Evolutionary conservation across 106 monocot genomes (phyloP), one percentile per base, ranked within the genome.

Genomic region (Cymbidium sinense): DNA sequence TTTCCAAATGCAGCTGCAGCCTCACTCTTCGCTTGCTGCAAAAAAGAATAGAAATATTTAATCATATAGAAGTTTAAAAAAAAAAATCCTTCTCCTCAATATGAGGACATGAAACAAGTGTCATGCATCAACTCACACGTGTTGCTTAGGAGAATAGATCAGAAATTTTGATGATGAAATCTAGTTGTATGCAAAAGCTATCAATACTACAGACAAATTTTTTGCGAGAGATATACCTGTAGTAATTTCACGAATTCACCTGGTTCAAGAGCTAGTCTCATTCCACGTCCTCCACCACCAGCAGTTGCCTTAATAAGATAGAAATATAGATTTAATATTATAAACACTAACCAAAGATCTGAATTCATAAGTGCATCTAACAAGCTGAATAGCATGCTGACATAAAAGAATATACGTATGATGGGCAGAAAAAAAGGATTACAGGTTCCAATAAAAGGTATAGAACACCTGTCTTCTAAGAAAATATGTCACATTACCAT

Each of bases 21-120:
- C 77, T 95, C 95, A 80, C 90, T 89, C 83, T 95, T 95, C 73
- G 95, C 95, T 95, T 95, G 95, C 95, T 95, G 90, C 82, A 85
- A 77, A 74, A 51, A 64, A 10, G 31, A 79, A 52, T 29, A 39
- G 29, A 47, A 44, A 37, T 37, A 37, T 31, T 37, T 71, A 37
- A 37, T 37, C 21, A 23, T 23, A 71, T 13, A 71, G 15, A 71
- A 15, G 15, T n/a, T n/a, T n/a, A 4, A 31, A 10, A 69, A 33
- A 69, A 69, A 1, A 62, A 27, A 7, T 62, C 10, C 23, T 23
- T 8, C 21, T 67, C 67, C 67, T 1, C 2, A 67, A 67, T 67
- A 67, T 33, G 15, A 67, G 17, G 30, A 15, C 3, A 23, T 67
- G 67, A 67, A 39, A 31, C 11, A 31, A 67, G 1, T 67, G 12